phyloP scores from a whole-genome alignment of 768 basidiomycete species.

The Kwoniella mangroviensis region DNA sequence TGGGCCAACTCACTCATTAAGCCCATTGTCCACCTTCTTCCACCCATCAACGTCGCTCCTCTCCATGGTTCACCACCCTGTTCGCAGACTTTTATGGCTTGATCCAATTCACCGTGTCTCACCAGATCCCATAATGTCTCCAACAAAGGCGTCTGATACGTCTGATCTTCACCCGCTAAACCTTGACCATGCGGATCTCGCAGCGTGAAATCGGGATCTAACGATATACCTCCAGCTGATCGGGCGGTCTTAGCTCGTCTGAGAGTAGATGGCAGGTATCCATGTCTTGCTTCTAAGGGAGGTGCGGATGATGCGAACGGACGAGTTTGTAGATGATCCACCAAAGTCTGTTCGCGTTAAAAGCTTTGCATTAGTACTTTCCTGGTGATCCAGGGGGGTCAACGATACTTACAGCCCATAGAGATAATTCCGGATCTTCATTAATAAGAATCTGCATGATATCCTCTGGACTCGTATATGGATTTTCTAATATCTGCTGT shows the following conservation, averaged over 20 bases:
- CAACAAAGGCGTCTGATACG: slow-evolving; percentile 76
- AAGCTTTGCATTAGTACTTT: background rate
- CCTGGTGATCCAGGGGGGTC: background rate
- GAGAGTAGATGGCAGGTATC: slow-evolving; percentile 49
- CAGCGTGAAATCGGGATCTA: slow-evolving; percentile 52
- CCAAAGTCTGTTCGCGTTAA: slow-evolving; percentile 31
- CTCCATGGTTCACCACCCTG: slow-evolving; percentile 89
- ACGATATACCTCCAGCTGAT: slow-evolving; percentile 17
- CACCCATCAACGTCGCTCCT: slow-evolving; percentile 84
- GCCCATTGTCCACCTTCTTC: slow-evolving; percentile 64
- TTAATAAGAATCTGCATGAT: slow-evolving; percentile 45
- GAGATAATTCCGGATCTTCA: slow-evolving; percentile 43
- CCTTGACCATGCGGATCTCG: slow-evolving; percentile 49
- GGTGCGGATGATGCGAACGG: slow-evolving; percentile 41
- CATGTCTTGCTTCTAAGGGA: slow-evolving; percentile 50
- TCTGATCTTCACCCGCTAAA: slow-evolving; percentile 62
- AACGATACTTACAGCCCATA: slow-evolving; percentile 40
- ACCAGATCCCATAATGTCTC: slow-evolving; percentile 80
- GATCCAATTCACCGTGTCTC: slow-evolving; percentile 80
- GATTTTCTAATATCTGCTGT: slow-evolving; percentile 32
- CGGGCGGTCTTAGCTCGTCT: slow-evolving; percentile 34
- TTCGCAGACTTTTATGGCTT: slow-evolving; percentile 79
- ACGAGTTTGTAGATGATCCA: slow-evolving; percentile 51
- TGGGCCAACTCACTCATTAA: slow-evolving; percentile 40
- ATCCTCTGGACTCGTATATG: slow-evolving; percentile 49